Conservation (phyloP, 83 land plant species). For the Diphasiastrum complanatum region DNA sequence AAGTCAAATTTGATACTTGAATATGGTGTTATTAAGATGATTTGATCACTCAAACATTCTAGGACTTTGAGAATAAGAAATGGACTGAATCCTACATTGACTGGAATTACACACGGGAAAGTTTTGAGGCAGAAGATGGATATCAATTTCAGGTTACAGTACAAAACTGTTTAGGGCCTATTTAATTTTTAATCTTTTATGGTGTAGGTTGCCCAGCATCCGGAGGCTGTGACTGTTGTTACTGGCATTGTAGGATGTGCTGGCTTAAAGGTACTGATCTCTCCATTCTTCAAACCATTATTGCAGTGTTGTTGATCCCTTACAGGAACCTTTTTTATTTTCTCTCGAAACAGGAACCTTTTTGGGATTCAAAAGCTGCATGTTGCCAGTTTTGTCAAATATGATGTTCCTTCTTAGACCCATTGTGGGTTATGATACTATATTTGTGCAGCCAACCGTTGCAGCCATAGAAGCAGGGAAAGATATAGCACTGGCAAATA, state of each 20-base stretch:
- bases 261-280: slow-evolving; percentile 65
- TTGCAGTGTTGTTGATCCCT: no score
- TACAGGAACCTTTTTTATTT: no score
- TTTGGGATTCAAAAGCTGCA: no score
- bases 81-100: no score
- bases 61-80: no score
- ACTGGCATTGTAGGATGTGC: slow-evolving; percentile 99
- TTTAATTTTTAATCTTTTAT: not conserved
- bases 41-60: no score
- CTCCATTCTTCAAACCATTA: not conserved
- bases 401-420: not conserved
- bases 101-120: no score
- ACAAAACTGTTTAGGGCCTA: not conserved
- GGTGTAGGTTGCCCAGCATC: slow-evolving; percentile 89
- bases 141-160: not conserved
- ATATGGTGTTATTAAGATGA: no score
- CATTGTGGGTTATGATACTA: slow-evolving; percentile 2
- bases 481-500: slow-evolving; percentile 94
- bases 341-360: no score
- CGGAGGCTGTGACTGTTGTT: slow-evolving; percentile 90
- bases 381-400: not conserved
- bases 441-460: slow-evolving; percentile 71
- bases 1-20: no score
- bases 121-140: not conserved
- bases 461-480: slow-evolving; percentile 98